A percentile compares a stretch with the other conserved stretches of the same genome.
Conservation (phyloP, 495 filamentous ascomycete species). For the Podospora pseudocomata region DNA sequence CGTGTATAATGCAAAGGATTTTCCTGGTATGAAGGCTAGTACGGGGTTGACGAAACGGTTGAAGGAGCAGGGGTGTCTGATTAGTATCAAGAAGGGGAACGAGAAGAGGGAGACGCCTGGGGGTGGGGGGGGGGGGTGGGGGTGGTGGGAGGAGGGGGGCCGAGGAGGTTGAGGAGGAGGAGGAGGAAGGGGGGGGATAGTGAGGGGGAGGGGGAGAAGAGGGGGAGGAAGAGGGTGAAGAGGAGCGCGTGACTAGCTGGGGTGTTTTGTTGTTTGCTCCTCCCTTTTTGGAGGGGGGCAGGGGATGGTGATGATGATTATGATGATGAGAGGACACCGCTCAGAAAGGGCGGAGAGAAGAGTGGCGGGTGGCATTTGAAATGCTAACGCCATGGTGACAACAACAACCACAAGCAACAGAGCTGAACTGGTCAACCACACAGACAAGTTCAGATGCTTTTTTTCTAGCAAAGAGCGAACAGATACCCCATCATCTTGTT, state of each 20-base stretch:
- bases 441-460: neutral
- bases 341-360: neutral
- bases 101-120: constrained; percentile 54
- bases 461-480: neutral
- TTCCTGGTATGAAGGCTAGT: constrained; percentile 84
- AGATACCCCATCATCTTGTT: neutral
- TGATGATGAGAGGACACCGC: neutral
- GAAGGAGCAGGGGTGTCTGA: constrained; percentile 71
- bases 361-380: neutral
- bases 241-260: neutral
- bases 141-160: constrained; percentile 30
- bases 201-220: neutral
- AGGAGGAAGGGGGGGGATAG: constrained; percentile 36
- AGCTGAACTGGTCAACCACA: neutral
- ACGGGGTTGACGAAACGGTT: constrained; percentile 64
- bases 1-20: constrained; percentile 95
- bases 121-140: constrained; percentile 44
- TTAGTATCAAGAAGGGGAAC: constrained; percentile 80
- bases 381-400: neutral
- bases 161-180: constrained; percentile 48
- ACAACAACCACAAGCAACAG: neutral
- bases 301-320: neutral
- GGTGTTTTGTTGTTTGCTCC: neutral
- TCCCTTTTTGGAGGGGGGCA: neutral
- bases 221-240: constrained; percentile 15